phyloP scores from a whole-genome alignment of 257 asterid genomes.

The Haberlea rhodopensis region DNA sequence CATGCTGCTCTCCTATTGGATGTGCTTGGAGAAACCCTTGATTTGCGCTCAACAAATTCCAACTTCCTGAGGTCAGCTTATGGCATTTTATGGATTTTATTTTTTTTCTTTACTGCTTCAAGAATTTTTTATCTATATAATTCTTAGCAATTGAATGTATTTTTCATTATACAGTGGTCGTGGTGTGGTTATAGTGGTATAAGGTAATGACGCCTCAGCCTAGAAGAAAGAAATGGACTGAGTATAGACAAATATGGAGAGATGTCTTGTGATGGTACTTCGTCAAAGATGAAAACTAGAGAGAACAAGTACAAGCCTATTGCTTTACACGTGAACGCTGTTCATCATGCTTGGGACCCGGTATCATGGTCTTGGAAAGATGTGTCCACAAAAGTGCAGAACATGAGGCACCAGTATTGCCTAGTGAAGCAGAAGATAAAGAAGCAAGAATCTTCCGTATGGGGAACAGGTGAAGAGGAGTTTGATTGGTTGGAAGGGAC shows the following conservation, averaged over 20 bases:
- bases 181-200: slow-evolving; percentile 23
- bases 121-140: neutral
- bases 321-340: slow-evolving; percentile 71
- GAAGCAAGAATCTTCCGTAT: slow-evolving; percentile 53
- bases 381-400: slow-evolving; percentile 91
- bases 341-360: slow-evolving; percentile 70
- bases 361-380: slow-evolving; percentile 89
- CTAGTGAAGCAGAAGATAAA: slow-evolving; percentile 94
- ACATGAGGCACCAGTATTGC: slow-evolving; percentile 97
- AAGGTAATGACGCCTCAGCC: slow-evolving; percentile 77
- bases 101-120: slow-evolving; percentile 1
- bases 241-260: slow-evolving; percentile 86
- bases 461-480: slow-evolving; percentile 61
- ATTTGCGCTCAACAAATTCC: neutral
- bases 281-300: slow-evolving; percentile 85
- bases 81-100: neutral
- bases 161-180: slow-evolving; percentile 23
- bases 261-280: slow-evolving; percentile 71
- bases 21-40: neutral
- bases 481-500: slow-evolving; percentile 98
- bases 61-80: neutral
- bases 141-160: slow-evolving; percentile 25
- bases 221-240: slow-evolving; percentile 98
- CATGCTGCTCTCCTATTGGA: neutral
- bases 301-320: slow-evolving; percentile 89